A percentile compares a stretch with the other conserved stretches of the same genome.
Evolutionary conservation across 139 green algal species (phyloP).

Genomic region (Mesotaenium endlicherianum): DNA sequence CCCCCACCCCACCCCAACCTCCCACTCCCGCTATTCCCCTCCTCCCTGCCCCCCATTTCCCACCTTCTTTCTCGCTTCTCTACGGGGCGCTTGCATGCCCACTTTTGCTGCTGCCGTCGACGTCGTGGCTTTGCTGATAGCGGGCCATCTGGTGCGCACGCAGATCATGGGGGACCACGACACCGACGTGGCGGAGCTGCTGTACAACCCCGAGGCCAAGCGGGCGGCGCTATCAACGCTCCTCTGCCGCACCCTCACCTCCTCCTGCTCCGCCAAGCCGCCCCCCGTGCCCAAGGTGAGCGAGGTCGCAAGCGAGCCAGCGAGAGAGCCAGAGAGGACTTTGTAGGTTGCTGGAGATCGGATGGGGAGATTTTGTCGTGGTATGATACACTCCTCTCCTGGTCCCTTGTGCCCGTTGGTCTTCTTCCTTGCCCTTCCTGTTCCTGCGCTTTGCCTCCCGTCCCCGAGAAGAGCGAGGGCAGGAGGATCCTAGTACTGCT

Average conservation of each 20-base stretch:
- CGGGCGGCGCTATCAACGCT: constrained; percentile 26
- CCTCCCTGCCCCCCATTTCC: background rate
- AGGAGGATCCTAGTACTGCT: too few relatives aligned
- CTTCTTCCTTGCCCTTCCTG: too few relatives aligned
- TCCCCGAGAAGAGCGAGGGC: too few relatives aligned
- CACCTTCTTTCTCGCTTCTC: background rate
- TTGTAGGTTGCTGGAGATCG: too few relatives aligned
- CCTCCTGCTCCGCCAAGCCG: constrained; percentile 12
- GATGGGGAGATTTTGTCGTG: too few relatives aligned
- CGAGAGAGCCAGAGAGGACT: too few relatives aligned
- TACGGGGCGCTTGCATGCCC: too few relatives aligned
- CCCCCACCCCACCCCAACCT: background rate
- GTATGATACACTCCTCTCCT: too few relatives aligned
- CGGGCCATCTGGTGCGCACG: background rate
- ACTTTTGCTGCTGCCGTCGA: background rate
- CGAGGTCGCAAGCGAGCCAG: too few relatives aligned
- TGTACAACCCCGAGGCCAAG: constrained; percentile 16
- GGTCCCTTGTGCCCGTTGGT: too few relatives aligned
- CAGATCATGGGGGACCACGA: constrained; percentile 41
- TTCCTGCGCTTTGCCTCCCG: too few relatives aligned
- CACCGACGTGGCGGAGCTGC: constrained; percentile 38
- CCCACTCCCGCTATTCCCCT: background rate
- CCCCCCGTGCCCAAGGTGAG: constrained; percentile 32
- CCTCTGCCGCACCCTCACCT: constrained; percentile 39
- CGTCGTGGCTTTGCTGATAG: background rate